These are phyloP conservation scores for Sclerotinia sclerotiorum DNA, from an alignment of 2,329 filamentous ascomycete species.

Conservation along the genomic window DNA sequence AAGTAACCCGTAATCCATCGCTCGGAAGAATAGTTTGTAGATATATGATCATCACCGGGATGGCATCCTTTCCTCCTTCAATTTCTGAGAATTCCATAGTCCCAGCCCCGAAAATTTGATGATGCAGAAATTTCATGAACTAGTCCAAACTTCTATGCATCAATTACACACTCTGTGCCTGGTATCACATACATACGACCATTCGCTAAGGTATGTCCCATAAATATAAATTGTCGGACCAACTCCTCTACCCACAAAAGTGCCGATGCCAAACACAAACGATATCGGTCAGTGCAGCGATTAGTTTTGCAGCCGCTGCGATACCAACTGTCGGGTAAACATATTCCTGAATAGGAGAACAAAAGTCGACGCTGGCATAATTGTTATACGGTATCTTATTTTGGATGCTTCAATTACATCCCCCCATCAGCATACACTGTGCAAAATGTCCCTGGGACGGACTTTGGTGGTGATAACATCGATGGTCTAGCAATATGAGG, in stretches of 20 bases:
- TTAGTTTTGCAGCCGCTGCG: too few species aligned
- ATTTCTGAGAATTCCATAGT: background rate
- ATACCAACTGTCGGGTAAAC: too few species aligned
- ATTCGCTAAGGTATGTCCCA: too few species aligned
- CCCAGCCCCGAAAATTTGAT: background rate
- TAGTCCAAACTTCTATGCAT: background rate
- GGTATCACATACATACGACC: too few species aligned
- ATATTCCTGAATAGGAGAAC: too few species aligned
- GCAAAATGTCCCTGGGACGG: background rate
- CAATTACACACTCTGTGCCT: background rate
- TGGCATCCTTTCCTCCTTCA: background rate
- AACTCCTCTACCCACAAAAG: background rate
- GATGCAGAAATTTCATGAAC: background rate
- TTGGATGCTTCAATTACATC: too few species aligned
- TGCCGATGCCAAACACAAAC: background rate
- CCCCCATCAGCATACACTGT: too few species aligned
- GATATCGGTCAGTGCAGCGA: background rate
- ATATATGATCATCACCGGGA: conserved; percentile 1
- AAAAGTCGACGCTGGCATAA: too few species aligned
- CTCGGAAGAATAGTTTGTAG: background rate
- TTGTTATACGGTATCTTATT: too few species aligned
- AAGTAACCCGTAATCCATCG: background rate
- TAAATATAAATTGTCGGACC: background rate
- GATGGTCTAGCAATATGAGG: background rate
- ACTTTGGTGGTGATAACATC: background rate